Base-by-base conservation (phyloP, 176 grass and related monocot species). In the Ananas comosus region DNA sequence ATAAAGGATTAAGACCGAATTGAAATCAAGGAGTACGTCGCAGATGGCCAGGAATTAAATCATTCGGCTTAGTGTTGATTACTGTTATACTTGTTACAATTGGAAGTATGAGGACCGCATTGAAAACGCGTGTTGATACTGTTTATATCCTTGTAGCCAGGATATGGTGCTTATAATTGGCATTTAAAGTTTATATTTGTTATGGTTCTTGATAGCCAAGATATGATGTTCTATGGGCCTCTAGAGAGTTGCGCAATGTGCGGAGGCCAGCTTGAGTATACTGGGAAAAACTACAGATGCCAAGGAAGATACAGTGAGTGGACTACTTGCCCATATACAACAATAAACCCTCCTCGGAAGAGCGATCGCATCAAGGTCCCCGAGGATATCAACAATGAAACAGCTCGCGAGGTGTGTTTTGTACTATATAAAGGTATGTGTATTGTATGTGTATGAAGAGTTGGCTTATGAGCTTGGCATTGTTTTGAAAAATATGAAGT, bases 151-250 rank as follows among this genome's bases (percentile, higher is more conserved):
- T 29, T 29, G 28, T 29, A 29, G 28, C 72, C 87, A 78, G 71
- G 86, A 92, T 80, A 66, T 96, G 79, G 77, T 96, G 79, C 23
- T 24, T 24, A 24, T 24, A 24, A 24, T 24, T 24, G 23, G 23
- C 23, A 24, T n/a, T 24, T 24, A 24, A 24, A 24, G 23, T 24
- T 24, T 24, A 27, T 27, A 27, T 27, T 64, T 57, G 10, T 2
- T 18, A 19, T 18, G 42, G 9, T 24, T 48, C 19, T 57, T 64
- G 13, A 4, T 70, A 96, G 92, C 72, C 87, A 78, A 73, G 86
- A 92, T 80, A 66, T 96, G 79, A 80, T 96, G 79, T 96, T 89
- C 71, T 89, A 85, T 54, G 88, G 92, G 3, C 83, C 86, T 13
- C 70, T 89, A 0, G 81, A 88, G 67, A 85, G 73, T 68, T 96